A percentile compares a stretch with the other conserved stretches of the same genome.
Evolutionary conservation across 305 asterid species (phyloP).

Genomic region (Solanum hybrid): DNA sequence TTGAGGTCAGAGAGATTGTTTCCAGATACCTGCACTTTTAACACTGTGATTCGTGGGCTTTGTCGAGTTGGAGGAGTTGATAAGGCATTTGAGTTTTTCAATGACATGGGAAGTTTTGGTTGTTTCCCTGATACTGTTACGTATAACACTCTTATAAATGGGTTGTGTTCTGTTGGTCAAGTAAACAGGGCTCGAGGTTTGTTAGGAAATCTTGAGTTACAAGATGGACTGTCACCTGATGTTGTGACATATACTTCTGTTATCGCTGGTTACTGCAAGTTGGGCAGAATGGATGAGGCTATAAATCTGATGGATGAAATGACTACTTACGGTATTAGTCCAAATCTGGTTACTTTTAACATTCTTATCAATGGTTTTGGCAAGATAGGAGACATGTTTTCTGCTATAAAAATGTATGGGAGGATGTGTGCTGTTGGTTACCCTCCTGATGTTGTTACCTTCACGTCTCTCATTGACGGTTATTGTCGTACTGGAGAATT

Average conservation of each 20-base stretch:
- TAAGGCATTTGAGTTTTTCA: constrained; percentile 54
- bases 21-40: constrained; percentile 68
- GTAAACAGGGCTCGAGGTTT: constrained; percentile 48
- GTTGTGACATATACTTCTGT: constrained; percentile 66
- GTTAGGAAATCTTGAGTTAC: constrained; percentile 39
- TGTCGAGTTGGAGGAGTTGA: constrained; percentile 47
- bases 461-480: constrained; percentile 68
- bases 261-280: constrained; percentile 60
- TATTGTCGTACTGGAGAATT: constrained; percentile 61
- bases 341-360: constrained; percentile 59
- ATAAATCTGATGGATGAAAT: constrained; percentile 44
- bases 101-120: constrained; percentile 42
- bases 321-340: constrained; percentile 38
- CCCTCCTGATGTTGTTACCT: constrained; percentile 68
- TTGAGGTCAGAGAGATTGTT: constrained; percentile 45
- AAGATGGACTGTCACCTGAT: constrained; percentile 40
- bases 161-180: constrained; percentile 50
- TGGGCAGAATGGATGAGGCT: constrained; percentile 50
- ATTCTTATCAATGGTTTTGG: constrained; percentile 67
- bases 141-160: constrained; percentile 56
- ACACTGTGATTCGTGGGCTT: constrained; percentile 60
- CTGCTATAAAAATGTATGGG: constrained; percentile 35
- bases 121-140: constrained; percentile 56
- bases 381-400: constrained; percentile 55
- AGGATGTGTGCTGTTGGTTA: constrained; percentile 37